Base-by-base conservation (phyloP, 257 asterid species). In the Jacaranda copaia region DNA sequence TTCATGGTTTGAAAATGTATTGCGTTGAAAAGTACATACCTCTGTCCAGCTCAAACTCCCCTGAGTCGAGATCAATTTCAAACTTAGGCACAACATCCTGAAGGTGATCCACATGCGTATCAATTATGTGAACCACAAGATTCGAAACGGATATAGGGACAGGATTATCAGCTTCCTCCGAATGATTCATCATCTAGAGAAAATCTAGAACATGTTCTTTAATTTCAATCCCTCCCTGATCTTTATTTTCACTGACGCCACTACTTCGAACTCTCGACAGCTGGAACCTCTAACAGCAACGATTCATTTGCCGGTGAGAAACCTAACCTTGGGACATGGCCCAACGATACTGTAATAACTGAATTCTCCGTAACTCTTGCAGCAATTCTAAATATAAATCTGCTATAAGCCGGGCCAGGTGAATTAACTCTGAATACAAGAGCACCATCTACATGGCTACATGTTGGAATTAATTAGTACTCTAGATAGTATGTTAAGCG, bases 151-250 rank as follows among this genome's bases (percentile, higher is more conserved):
- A 88, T 74, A 80, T 91, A 10, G 99, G 99, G 75, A 96, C 97
- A 0, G 97, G 99, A 87, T 96, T 96, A 85, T 96, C 99, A 52
- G 92, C 97, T 85, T 88, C 98, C 85, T 90, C 99, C 0, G 99
- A 90, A 77, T 96, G 99, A 82, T 96, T 96, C 97, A 89, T 92
- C 1, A 89, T 96, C 91, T 93, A 76, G 7, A 93, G 85, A 78
- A 86, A 91, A 70, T 93, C 98, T 19, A 96, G 85, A 25, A 91
- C 90, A 49, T 91, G 98, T 65, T 96, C 99, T 72, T 79, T 68
- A 63, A 96, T 96, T 38, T 91, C 97, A 25, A 80, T 88, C 75
- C 97, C 93, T 2, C 91, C 88, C 75, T 88, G 80, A 59, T 84
- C 84, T 77, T 81, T 88, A 15, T 59, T 57, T 52, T 84, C 89